Evolutionary conservation across 164 flowering plant genomes (phyloP), one percentile per base, ranked within the genome.

Genomic region (Tetrastigma voinierianum): DNA sequence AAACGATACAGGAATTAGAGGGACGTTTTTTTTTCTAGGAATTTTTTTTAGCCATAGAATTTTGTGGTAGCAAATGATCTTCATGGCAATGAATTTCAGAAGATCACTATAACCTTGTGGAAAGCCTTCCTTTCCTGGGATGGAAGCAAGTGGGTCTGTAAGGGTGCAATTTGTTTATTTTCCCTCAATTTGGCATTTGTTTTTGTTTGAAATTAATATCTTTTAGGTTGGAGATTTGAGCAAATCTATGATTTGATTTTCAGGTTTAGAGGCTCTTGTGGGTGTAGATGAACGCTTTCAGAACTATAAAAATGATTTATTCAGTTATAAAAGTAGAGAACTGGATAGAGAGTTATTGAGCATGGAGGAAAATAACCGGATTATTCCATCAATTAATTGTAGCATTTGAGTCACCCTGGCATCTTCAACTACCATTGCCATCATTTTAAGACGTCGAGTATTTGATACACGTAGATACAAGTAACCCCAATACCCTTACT

Each of bases 401-500:
- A 86, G 0, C 92, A 85, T 65, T 70, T 95, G 77, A 87, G 72
- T 76, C 92, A 52, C 77, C 92, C 6, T 89, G 92, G 15, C 71
- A 86, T 60, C 76, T 95, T 67, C 81, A 84, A 46, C 73, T 78
- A 1, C 81, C 71, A n/a, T n/a, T n/a, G 58, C 74, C 96, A 1
- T 80, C 96, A 8, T 74, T 74, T 81, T 6, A 87, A 84, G 78
- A 88, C 98, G 0, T 95, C 1, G 98, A 95, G 80, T 95, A 92
- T 69, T 79, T 95, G 64, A 74, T 95, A 23, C 90, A 23, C 90
- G 98, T 3, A 77, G 97, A 82, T 92, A 86, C 81, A 89, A 90
- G 98, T 94, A 79, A 77, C 19, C 5, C n/a, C 32, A 45, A 10
- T 10, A 25, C 20, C 49, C 18, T 24, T 15, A 46, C 17, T 15